Base-by-base conservation (phyloP, 2,329 filamentous ascomycete genomes). In the Canariomyces notabilis region DNA sequence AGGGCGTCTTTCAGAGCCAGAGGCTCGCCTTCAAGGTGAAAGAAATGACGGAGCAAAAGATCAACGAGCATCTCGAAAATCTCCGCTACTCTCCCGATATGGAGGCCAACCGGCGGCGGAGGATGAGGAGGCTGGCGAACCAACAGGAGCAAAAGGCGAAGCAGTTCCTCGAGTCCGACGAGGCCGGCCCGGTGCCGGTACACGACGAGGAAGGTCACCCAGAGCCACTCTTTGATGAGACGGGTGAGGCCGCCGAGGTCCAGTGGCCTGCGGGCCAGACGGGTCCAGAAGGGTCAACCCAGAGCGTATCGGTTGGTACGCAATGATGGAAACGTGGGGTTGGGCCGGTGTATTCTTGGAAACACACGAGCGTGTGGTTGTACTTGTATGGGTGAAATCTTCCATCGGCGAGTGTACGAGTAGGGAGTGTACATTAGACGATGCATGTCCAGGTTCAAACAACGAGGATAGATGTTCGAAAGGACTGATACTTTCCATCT, bases 1-100 rank as follows among this genome's bases (percentile, higher is more conserved):
- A 81, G 3, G 87, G 87, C 39, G 75, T 94, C 41, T 95, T 96
- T 64, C 77, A 72, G 5, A 87, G 83, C 53, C 80, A 91, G 57
- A 72, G 72, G 1, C 72, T 95, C 35, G 89, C 88, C 0, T 84
- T 87, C 53, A 82, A 95, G 61, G 80, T 88, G 39, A 95, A 95
- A 61, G 66, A 69, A 6, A 63, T 94, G 40, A 82, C 90, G 2
- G 90, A 96, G 67, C 74, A 80, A 42, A 82, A 79, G 61, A 90
- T 97, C 59, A 77, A 85, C 53, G 66, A 74, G 7, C 76, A 77
- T 12, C 70, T 89, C 22, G 71, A 70, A 22, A 70, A 77, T 21
- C 75, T 89, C 54, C 78, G 66, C 42, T 71, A 70, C 50, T 66
- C 67, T 5, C 62, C 68, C 2, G 57, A 64, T n/a, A 53, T 60